phyloP scores from a whole-genome alignment of 495 filamentous ascomycete species.

The Hypoxylon crocopeplum region DNA sequence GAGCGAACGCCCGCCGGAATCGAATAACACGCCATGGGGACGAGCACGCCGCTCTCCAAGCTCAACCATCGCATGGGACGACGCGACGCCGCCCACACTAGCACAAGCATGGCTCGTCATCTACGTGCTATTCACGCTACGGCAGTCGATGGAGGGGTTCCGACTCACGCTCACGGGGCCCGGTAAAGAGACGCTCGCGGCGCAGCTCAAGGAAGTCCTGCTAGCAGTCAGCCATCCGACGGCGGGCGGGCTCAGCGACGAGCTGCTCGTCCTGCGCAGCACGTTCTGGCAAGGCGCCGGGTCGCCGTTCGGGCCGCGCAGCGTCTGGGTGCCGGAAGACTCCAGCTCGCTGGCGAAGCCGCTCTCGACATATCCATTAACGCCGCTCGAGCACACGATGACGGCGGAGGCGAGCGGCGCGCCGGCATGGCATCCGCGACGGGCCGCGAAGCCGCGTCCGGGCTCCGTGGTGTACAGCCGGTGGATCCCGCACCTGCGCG shows the following conservation, averaged over 20 bases:
- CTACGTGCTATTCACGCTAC: slow-evolving; percentile 64
- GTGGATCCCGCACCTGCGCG: slow-evolving; percentile 69
- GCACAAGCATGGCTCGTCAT: slow-evolving; percentile 68
- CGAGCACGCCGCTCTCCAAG: slow-evolving; percentile 52
- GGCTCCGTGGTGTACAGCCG: slow-evolving; percentile 70
- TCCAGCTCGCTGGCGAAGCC: slow-evolving; percentile 48
- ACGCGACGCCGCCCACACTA: slow-evolving; percentile 50
- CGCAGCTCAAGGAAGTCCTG: slow-evolving; percentile 60
- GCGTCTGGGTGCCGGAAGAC: slow-evolving; percentile 60
- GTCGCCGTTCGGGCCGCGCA: slow-evolving; percentile 67
- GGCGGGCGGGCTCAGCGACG: slow-evolving; percentile 24
- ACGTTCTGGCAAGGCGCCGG: slow-evolving; percentile 75
- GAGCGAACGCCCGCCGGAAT: slow-evolving; percentile 51
- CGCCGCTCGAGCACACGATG: slow-evolving; percentile 62
- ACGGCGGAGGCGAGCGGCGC: slow-evolving; percentile 46
- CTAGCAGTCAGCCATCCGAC: slow-evolving; percentile 60
- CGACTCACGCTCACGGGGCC: slow-evolving; percentile 55
- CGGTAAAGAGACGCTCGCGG: slow-evolving; percentile 47
- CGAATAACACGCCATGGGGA: slow-evolving; percentile 57
- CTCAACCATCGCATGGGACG: slow-evolving; percentile 47
- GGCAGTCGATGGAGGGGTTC: slow-evolving; percentile 61
- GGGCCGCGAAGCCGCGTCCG: slow-evolving; percentile 65
- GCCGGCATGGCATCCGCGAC: slow-evolving; percentile 62
- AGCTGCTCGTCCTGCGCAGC: slow-evolving; percentile 53
- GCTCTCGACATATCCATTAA: slow-evolving; percentile 57